These are phyloP conservation scores for Rhododendron ovatum DNA, from an alignment of 148 eudicot genomes.

Conservation along the genomic window DNA sequence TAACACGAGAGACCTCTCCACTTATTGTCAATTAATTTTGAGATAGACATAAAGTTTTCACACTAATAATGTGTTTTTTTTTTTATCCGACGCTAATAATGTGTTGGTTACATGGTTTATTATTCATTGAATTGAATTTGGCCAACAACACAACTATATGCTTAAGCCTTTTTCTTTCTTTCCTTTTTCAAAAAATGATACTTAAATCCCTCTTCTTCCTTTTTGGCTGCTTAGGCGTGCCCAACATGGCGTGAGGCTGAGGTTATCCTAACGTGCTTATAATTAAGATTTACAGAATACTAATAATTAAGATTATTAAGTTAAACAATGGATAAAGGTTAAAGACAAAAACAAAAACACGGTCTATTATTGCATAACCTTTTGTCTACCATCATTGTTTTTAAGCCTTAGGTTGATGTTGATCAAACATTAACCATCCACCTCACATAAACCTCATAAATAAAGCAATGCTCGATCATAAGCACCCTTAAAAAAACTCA, in stretches of 20 bases:
- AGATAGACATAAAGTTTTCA: no score
- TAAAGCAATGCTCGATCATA: background rate
- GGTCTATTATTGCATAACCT: constrained; percentile 16
- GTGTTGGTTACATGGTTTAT: background rate
- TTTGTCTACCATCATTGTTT: constrained; percentile 21
- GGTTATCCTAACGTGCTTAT: constrained; percentile 25
- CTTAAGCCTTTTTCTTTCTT: background rate
- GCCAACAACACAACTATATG: background rate
- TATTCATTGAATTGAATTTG: background rate
- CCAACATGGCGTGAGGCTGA: constrained; percentile 18
- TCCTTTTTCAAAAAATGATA: background rate
- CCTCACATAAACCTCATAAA: background rate
- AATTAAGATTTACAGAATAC: background rate
- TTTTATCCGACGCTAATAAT: no score
- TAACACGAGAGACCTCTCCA: no score
- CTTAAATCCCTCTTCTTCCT: background rate
- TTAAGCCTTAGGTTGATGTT: constrained; percentile 2
- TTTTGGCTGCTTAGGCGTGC: background rate
- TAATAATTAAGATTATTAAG: background rate
- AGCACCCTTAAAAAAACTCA: background rate
- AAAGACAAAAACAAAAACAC: constrained; percentile 17
- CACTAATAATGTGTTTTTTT: no score
- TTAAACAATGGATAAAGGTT: constrained; percentile 4
- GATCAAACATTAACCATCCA: background rate
- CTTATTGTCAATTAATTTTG: no score